Conservation (phyloP, 371 early-diverging fungal genomes). For the Apophysomyces variabilis region DNA sequence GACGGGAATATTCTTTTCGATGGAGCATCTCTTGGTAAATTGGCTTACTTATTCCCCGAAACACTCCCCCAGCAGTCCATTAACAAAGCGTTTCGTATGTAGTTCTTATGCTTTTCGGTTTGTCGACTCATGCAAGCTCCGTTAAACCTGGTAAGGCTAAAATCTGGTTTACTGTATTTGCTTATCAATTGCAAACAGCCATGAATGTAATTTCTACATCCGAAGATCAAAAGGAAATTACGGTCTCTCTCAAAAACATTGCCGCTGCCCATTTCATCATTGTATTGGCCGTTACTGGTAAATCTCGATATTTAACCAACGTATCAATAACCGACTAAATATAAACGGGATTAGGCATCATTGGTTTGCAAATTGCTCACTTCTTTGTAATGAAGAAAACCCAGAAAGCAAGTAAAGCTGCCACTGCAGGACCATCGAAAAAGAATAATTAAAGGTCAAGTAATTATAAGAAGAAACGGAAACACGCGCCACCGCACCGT, state of each 20-base stretch:
- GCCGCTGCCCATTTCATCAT: slow-evolving; percentile 57
- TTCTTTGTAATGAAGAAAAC: slow-evolving; percentile 45
- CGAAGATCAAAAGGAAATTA: slow-evolving; percentile 30
- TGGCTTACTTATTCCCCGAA: neutral
- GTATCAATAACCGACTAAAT: neutral
- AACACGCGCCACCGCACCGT: no score
- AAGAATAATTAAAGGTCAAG: slow-evolving; percentile 19
- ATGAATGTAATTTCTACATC: slow-evolving; percentile 30
- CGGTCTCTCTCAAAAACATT: slow-evolving; percentile 42
- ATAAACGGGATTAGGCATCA: slow-evolving; percentile 30
- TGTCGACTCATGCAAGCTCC: slow-evolving; percentile 51
- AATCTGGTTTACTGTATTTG: neutral
- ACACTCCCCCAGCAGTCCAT: neutral
- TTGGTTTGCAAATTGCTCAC: slow-evolving; percentile 51
- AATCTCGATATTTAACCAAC: neutral
- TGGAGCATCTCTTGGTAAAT: slow-evolving; percentile 53
- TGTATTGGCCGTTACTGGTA: slow-evolving; percentile 52
- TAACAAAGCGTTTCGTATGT: slow-evolving; percentile 19
- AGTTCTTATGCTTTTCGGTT: slow-evolving; percentile 46
- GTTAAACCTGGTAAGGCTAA: slow-evolving; percentile 45
- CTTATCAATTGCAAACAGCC: slow-evolving; percentile 7
- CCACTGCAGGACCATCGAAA: slow-evolving; percentile 18
- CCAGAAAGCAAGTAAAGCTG: slow-evolving; percentile 24
- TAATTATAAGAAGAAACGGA: neutral
- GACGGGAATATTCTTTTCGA: slow-evolving; percentile 53